A percentile compares a stretch with the other conserved stretches of the same genome.
These are phyloP conservation scores for Thelonectria blattea DNA, from an alignment of 2,329 filamentous ascomycete species.

Conservation along the genomic window DNA sequence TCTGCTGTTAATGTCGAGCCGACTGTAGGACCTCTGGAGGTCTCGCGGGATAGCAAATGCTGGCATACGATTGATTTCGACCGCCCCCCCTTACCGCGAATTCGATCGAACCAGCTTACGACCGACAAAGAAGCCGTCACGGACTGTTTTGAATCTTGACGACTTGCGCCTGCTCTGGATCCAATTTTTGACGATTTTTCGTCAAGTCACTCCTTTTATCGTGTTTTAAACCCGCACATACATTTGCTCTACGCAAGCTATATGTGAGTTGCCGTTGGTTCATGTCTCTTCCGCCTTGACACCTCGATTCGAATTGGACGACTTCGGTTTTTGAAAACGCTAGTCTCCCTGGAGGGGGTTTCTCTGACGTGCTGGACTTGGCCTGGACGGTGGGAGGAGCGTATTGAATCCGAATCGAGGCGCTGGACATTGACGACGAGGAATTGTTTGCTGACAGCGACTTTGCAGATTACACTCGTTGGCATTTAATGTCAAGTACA, in stretches of 20 bases:
- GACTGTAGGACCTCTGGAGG: slow-evolving; percentile 40
- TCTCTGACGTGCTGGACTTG: not conserved
- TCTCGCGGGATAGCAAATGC: slow-evolving; percentile 42
- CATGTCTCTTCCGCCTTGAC: not conserved
- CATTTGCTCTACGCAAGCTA: slow-evolving; percentile 40
- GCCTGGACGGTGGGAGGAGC: not conserved
- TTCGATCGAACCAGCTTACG: slow-evolving; percentile 26
- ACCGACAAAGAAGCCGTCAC: slow-evolving; percentile 29
- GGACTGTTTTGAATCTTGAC: slow-evolving; percentile 35
- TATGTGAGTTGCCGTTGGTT: slow-evolving; percentile 33
- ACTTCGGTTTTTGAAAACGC: not conserved
- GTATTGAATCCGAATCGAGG: not conserved
- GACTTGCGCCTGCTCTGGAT: slow-evolving; percentile 38
- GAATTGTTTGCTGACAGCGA: slow-evolving; percentile 18
- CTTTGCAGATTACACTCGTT: slow-evolving; percentile 53
- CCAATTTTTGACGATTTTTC: slow-evolving; percentile 49
- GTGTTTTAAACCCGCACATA: slow-evolving; percentile 39
- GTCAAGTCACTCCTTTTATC: slow-evolving; percentile 55
- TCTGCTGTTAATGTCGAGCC: slow-evolving; percentile 35
- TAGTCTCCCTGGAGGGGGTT: not conserved
- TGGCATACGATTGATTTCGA: slow-evolving; percentile 41
- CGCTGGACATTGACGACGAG: not conserved
- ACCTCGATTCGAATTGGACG: not conserved
- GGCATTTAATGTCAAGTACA: slow-evolving; percentile 63
- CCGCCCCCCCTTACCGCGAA: slow-evolving; percentile 26